Base-by-base conservation (phyloP, 495 filamentous ascomycete species). In the Saxophila tyrrhenica region DNA sequence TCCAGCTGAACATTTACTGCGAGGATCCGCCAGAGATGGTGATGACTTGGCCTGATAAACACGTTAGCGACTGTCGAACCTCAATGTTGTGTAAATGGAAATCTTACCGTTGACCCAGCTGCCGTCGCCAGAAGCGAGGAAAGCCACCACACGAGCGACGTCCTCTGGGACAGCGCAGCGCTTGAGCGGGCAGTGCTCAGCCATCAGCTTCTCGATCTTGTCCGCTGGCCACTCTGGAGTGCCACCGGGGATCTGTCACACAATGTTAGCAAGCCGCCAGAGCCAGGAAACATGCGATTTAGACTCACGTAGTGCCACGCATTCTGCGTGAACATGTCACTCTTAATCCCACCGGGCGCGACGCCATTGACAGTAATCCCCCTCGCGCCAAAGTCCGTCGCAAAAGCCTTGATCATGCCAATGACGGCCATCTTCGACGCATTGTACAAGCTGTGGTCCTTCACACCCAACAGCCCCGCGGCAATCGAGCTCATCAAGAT, bases 371-470 rank as follows among this genome's bases (percentile, higher is more conserved):
- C 84, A 0, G 85, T 89, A 67, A 86, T 85, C 45, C 78, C 77
- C 67, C 79, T 79, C 62, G 75, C 74, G 16, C 85, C 85, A 60
- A 81, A 86, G 65, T 91, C 86, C 3, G 78, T 73, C 2, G 86
- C 78, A 62, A 91, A 86, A 51, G 75, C 77, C 66, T 85, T 81
- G 56, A 81, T 80, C 65, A 91, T 82, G n/a, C 81, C 83, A 64
- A 88, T 85, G 50, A 89, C 78, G 1, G 86, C 83, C 60, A 82
- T 82, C 74, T 91, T 89, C 69, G 73, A 78, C 25, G 80, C 84
- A 25, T 85, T 81, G 70, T 91, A 89, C 39, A 91, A 71, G 1
- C 82, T 77, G 66, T 89, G 86, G 63, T 85, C 76, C 54, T 77
- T 78, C 35, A 89, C 80, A 35, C 81, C 82, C 56, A 70, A 60